phyloP scores from a whole-genome alignment of 495 filamentous ascomycete genomes.

The Collariella sp. region DNA sequence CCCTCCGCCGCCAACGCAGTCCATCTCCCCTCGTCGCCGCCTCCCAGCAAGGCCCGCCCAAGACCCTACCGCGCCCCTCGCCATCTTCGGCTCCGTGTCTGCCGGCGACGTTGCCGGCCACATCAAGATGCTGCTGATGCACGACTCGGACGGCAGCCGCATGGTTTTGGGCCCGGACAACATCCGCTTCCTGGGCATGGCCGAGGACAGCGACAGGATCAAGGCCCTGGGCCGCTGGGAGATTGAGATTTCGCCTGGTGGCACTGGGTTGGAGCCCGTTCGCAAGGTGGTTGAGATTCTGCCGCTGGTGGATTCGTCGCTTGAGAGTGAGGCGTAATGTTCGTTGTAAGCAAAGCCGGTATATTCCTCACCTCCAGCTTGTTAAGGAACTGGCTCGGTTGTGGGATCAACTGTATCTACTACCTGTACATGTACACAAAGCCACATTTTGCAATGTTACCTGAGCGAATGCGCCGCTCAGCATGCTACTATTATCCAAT shows the following conservation, averaged over 20 bases:
- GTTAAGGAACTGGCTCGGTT: neutral
- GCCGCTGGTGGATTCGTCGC: conserved; percentile 15
- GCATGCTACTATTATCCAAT: too few species aligned
- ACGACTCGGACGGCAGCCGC: conserved; percentile 25
- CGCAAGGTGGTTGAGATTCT: conserved; percentile 27
- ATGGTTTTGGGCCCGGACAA: conserved; percentile 26
- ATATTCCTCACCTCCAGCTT: neutral
- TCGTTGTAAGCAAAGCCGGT: neutral
- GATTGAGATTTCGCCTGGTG: conserved; percentile 22
- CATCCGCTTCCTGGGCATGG: conserved; percentile 28
- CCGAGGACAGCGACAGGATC: conserved; percentile 27
- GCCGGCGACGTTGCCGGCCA: conserved; percentile 25
- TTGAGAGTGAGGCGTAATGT: neutral
- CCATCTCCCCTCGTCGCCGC: conserved; percentile 18
- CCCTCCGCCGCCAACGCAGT: neutral
- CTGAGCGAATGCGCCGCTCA: neutral
- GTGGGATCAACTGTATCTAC: neutral
- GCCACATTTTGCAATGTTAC: neutral
- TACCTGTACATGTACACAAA: conserved; percentile 5
- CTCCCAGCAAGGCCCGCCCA: neutral
- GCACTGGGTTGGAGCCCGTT: conserved; percentile 21
- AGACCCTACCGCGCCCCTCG: neutral
- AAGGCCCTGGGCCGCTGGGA: conserved; percentile 35
- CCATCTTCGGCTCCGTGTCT: conserved; percentile 40
- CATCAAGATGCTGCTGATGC: conserved; percentile 23